Evolutionary conservation across 164 flowering plant species (phyloP).

Genomic region (Vitis labrusca): DNA sequence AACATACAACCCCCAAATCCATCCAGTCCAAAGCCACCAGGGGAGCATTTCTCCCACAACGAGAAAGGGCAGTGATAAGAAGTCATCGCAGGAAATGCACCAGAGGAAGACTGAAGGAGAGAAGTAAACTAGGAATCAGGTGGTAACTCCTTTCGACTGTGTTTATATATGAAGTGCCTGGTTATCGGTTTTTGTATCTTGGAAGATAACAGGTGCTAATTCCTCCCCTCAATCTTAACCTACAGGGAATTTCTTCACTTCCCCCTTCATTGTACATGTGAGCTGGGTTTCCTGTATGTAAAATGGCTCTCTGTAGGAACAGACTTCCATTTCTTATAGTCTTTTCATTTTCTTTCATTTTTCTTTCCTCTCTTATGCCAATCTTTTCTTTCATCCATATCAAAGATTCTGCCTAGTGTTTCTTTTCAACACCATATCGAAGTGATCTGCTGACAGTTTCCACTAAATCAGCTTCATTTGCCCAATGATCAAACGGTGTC

Average conservation of each 20-base stretch:
- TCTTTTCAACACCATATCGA: too few species aligned
- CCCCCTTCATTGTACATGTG: constrained; percentile 20
- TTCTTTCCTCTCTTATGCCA: neutral
- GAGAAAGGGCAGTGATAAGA: constrained; percentile 10
- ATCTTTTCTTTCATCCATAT: neutral
- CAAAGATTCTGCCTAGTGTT: too few species aligned
- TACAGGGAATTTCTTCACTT: constrained; percentile 10
- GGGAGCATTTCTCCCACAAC: constrained; percentile 1
- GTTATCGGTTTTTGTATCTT: constrained; percentile 27
- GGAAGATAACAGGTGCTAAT: constrained; percentile 21
- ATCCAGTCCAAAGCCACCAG: constrained; percentile 13
- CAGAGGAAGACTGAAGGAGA: neutral
- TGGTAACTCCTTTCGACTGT: too few species aligned
- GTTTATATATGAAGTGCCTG: neutral
- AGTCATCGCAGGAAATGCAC: neutral
- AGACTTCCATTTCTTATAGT: neutral
- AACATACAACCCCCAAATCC: constrained; percentile 25
- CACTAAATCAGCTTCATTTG: too few species aligned
- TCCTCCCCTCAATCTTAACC: neutral
- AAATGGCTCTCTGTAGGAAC: constrained; percentile 15
- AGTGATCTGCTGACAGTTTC: too few species aligned
- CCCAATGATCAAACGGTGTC: too few species aligned
- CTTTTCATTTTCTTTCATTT: neutral
- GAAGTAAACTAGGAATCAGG: neutral
- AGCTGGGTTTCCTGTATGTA: constrained; percentile 18